A percentile compares a stretch with the other conserved stretches of the same genome.
Conservation (phyloP, 2,329 filamentous ascomycete species). For the Neofusicoccum laricinum region DNA sequence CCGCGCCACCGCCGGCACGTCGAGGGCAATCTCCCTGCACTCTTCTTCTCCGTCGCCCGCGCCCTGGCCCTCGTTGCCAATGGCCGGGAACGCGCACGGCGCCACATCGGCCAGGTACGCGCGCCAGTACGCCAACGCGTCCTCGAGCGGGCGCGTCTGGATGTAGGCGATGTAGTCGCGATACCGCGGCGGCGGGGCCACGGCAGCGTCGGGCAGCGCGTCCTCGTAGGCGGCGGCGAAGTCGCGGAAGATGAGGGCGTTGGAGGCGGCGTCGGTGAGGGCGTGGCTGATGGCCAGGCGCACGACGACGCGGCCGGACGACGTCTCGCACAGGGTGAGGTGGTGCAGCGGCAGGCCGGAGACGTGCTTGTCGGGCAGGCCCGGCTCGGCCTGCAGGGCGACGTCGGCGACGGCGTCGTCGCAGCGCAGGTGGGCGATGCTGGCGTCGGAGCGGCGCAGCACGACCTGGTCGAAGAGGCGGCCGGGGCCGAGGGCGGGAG, state of each 20-base stretch:
- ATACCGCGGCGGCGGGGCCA: constrained; percentile 35
- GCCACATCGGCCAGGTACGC: constrained; percentile 35
- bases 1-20: constrained; percentile 38
- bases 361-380: too few species aligned
- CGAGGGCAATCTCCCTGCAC: constrained; percentile 16
- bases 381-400: constrained; percentile 32
- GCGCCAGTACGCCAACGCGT: constrained; percentile 35
- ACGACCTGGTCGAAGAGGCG: constrained; percentile 33
- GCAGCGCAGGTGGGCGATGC: constrained; percentile 12
- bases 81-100: constrained; percentile 39
- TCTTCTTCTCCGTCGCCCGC: neutral
- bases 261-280: constrained; percentile 51
- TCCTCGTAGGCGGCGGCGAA: constrained; percentile 46
- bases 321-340: neutral
- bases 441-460: neutral
- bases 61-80: constrained; percentile 21
- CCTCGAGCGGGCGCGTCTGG: constrained; percentile 22
- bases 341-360: too few species aligned
- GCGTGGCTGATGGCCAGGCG: constrained; percentile 52
- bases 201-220: constrained; percentile 28
- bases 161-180: constrained; percentile 36
- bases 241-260: constrained; percentile 48
- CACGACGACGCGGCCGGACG: neutral
- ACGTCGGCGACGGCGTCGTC: neutral
- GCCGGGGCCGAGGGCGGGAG: constrained; percentile 30